Base-by-base conservation (phyloP, 192 early-diverging fungal genomes). In the Coemansia sp. region DNA sequence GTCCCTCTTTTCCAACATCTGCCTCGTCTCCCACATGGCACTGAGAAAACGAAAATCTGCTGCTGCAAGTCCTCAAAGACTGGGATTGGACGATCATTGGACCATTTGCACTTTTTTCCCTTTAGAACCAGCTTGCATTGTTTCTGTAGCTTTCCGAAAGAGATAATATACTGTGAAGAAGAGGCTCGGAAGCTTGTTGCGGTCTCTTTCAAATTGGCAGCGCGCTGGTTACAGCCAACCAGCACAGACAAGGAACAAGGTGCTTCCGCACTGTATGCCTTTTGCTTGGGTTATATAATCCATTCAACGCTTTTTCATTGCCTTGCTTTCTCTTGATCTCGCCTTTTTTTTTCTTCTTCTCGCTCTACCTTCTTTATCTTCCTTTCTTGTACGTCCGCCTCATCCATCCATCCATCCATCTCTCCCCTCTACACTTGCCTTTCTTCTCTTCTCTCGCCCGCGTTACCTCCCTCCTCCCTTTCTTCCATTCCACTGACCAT, bases 401-500 rank as follows among this genome's bases (percentile, higher is more conserved):
- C 17, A 50, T 17, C 8, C 49, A 50, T 19, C 16, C 49, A 50
- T 19, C 16, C 50, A 61, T 22, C 5, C 39, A 10, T 64, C 38
- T 58, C 48, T 22, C 51, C 38, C 48, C 48, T 22, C 51, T 53
- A 20, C n/a, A 53, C n/a, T 19, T n/a, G 4, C 39, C 5, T 58
- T 54, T 46, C 50, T 16, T 19, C 57, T 38, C 25, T 56, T 65
- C 43, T 58, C 50, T 16, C 13, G 2, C 41, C 46, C 44, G 44
- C 50, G 40, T 62, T 46, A 37, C 63, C 19, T 53, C 10, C 14
- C 20, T 20, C 10, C 58, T 5, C 48, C 37, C 25, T 25, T 39
- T 9, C 22, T 38, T 25, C 16, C 58, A 40, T 22, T 39, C 32
- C 38, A n/a, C 4, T 46, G 22, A 70, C 39, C 44, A 75, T 75